phyloP scores from a whole-genome alignment of 495 filamentous ascomycete species.

The Trichocladium antarcticum region DNA sequence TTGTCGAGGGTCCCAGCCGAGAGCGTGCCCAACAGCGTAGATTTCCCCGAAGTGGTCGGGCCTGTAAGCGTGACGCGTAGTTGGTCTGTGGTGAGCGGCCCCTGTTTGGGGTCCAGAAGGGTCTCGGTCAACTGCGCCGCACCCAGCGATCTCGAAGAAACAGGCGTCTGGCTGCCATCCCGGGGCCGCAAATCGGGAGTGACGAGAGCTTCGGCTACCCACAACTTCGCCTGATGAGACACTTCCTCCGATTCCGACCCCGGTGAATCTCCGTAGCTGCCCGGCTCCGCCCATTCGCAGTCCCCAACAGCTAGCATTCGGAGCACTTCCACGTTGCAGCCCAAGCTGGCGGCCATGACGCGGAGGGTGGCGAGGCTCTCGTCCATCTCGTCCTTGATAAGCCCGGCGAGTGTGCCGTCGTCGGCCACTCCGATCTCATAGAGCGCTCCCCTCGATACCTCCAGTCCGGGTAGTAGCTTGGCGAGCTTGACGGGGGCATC shows the following conservation, averaged over 20 bases:
- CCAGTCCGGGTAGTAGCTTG: constrained; percentile 65
- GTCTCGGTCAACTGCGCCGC: constrained; percentile 9
- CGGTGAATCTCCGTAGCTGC: constrained; percentile 4
- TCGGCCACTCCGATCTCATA: constrained; percentile 97
- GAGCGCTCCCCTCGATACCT: constrained; percentile 83
- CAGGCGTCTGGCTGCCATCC: constrained; percentile 7
- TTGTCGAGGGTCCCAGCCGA: constrained; percentile 84
- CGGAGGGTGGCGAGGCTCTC: constrained; percentile 75
- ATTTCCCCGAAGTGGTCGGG: constrained; percentile 87
- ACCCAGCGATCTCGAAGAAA: neutral
- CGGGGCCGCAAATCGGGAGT: constrained; percentile 29
- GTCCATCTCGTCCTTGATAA: constrained; percentile 83
- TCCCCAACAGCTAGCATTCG: constrained; percentile 77
- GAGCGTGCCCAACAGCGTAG: constrained; percentile 76
- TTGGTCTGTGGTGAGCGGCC: constrained; percentile 50
- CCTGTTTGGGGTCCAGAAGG: constrained; percentile 19
- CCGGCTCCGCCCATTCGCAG: constrained; percentile 56
- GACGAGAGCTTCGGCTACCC: constrained; percentile 72
- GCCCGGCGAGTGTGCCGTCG: constrained; percentile 80
- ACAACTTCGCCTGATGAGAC: constrained; percentile 48
- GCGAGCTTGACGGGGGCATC: constrained; percentile 46
- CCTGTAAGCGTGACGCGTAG: constrained; percentile 86
- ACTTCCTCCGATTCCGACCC: neutral
- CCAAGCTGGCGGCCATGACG: constrained; percentile 83
- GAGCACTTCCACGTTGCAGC: constrained; percentile 75